Base-by-base conservation (phyloP, 371 early-diverging fungal genomes). In the Mortierella sp. region DNA sequence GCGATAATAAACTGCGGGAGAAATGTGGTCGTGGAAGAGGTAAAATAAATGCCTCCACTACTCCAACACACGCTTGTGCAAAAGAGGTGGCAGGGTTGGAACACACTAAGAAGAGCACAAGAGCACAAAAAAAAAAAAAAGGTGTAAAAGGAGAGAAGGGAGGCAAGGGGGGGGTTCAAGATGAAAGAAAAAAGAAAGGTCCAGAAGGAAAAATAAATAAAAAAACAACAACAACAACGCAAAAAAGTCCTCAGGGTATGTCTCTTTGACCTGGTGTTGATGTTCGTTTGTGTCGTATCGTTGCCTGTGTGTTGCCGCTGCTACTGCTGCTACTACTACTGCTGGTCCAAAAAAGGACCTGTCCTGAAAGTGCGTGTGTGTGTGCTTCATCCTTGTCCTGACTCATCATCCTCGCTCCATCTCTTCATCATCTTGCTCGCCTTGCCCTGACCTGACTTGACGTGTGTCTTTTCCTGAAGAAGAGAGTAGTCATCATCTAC, bases 381-480 rank as follows among this genome's bases (percentile, higher is more conserved):
- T 31, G 48, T 19, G 5, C 1, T 28, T 19, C 63, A 60, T 16
- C 65, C 65, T 38, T 31, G 34, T 3, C 21, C 21, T 38, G 65
- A 16, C 34, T 19, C 63, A 72, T 47, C 73, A 72, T 50, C 73
- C 28, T 21, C 7, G 50, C 8, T 48, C 3, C 68, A 52, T 45
- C 45, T 57, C 63, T 28, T 47, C 60, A 75, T 47, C 58, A 74
- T 65, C 65, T 65, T 34, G 21, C 48, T 65, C 38, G 65, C 24
- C 52, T 44, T 26, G 44, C 55, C 28, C 19, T 48, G 14, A 1
- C 48, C 60, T 70, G 26, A 52, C 71, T 45, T 55, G 19, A 52
- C 71, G 52, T 50, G 54, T 44, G 38, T 31, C 44, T 48, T 38
- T 63, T 31, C 65, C 31, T 31, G 65, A 31, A 24, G 42, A 31